Evolutionary conservation across 345 rosid genomes (phyloP), one percentile per base, ranked within the genome.

Genomic region (Aurinia saxatilis): DNA sequence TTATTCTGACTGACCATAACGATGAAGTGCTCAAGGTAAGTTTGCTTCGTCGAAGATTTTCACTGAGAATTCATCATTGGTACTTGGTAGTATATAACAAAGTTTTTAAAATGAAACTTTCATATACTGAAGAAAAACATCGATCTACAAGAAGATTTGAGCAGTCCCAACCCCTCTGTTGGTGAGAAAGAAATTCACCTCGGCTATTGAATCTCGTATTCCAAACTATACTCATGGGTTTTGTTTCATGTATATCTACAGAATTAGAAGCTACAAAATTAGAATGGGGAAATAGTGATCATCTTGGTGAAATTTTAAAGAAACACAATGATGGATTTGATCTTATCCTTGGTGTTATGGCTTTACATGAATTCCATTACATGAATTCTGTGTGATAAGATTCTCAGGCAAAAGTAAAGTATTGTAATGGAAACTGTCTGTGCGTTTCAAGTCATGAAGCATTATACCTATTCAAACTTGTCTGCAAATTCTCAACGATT

Each of bases 1-100:
- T 81, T 78, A 70, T 87, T 85, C 76, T 92, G 38, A 92, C 98
- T 58, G 98, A 92, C 79, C 98, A 92, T 67, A 89, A 86, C 52
- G 91, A 87, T 18, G 96, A 89, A 83, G 98, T 92, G 62, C 81
- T 86, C 27, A 92, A 92, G 98, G 98, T 82, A 85, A 79, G 86
- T 64, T 63, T 67, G 44, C 15, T 1, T 63, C 15, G 0, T 45
- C 68, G 35, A 65, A 37, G 8, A 69, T 56, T 44, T 51, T 39
- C 55, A 2, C 57, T n/a, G 60, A 41, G 25, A 15, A 39, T 31
- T 36, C 39, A 39, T 27, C 62, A 18, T n/a, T n/a, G n/a, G n/a
- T n/a, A n/a, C n/a, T 27, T 58, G 7, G 38, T 64, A 17, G 25
- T 62, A 10, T 58, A 14, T 50, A 49, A 68, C 75, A 25, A 35